Base-by-base conservation (phyloP, 2,329 filamentous ascomycete genomes). In the Apiospora rasikravindrae region DNA sequence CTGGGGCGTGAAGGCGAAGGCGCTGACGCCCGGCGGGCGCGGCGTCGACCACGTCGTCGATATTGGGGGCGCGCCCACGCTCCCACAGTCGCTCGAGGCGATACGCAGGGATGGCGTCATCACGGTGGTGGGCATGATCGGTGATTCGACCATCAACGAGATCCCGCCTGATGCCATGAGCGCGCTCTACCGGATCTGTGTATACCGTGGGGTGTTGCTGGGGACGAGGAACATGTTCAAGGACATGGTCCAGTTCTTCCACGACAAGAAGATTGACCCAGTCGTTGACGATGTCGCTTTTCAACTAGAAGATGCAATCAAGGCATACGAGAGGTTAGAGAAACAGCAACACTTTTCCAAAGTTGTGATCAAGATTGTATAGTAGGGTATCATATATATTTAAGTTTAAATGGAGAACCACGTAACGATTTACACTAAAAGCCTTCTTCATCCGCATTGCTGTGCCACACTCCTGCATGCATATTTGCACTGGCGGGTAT, bases 41-140 rank as follows among this genome's bases (percentile, higher is more conserved):
- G 92, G 92, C 16, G 88, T 92, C 10, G 87, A 93, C 76, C 85
- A 91, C 73, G 82, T 93, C 51, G 77, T 92, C 51, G 92, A 94
- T 76, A 87, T 93, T n/a, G 91, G 89, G 16, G 91, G 91, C 0
- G 84, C 88, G 0, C 85, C 84, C n/a, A 92, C 90, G 0, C 84
- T 93, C 74, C 76, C 82, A 3, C 85, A 91, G 77, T 86, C 85
- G 2, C 81, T 92, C 53, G 86, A 86, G 74, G 86, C 87, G 1
- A 81, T 90, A 0, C 75, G 78, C 0, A 70, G 76, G 0, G 79
- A 82, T 19, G 83, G 83, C 0, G n/a, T 82, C 5, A 73, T 86
- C 29, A 72, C 74, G 2, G 53, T 82, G 1, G 74, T 80, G 14
- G 83, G 83, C 0, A 73, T 78, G 10, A 75, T 84, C 11, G 75